Percentiles rank a stretch among this genome's conserved stretches.
These are phyloP conservation scores for Backusella morwellensis DNA, from an alignment of 192 early-diverging fungal species.

Conservation along the genomic window DNA sequence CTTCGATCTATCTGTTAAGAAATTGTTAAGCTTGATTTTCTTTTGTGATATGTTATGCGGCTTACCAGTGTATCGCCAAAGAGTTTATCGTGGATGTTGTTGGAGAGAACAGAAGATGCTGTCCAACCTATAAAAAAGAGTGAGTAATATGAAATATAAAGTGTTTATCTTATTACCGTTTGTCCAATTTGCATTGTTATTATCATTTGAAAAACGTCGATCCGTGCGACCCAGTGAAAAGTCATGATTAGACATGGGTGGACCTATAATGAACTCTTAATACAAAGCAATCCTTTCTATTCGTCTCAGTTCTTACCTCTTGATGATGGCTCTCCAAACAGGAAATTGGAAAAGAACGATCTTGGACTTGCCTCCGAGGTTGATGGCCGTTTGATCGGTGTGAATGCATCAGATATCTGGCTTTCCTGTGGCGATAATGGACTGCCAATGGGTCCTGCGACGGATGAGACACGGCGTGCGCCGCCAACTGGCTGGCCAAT, in stretches of 20 bases:
- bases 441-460: constrained; percentile 17
- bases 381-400: neutral
- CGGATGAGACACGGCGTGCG: constrained; percentile 7
- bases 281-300: neutral
- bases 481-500: constrained; percentile 5
- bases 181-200: constrained; percentile 1
- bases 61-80: constrained; percentile 34
- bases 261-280: neutral
- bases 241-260: neutral
- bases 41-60: neutral
- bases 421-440: neutral
- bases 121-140: constrained; percentile 14
- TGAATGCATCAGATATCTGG: neutral
- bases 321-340: constrained; percentile 16
- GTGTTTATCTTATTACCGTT: neutral
- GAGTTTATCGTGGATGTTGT: constrained; percentile 23
- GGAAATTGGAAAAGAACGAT: constrained; percentile 28
- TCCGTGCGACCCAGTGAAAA: neutral
- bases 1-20: neutral
- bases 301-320: neutral
- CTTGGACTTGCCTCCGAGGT: neutral
- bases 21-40: neutral
- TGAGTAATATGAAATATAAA: neutral
- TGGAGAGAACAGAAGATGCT: constrained; percentile 12
- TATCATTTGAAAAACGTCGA: neutral